Evolutionary conservation across 768 basidiomycete species (phyloP), one percentile per base, ranked within the genome.

Genomic region (Mrakia hoshinonis): DNA sequence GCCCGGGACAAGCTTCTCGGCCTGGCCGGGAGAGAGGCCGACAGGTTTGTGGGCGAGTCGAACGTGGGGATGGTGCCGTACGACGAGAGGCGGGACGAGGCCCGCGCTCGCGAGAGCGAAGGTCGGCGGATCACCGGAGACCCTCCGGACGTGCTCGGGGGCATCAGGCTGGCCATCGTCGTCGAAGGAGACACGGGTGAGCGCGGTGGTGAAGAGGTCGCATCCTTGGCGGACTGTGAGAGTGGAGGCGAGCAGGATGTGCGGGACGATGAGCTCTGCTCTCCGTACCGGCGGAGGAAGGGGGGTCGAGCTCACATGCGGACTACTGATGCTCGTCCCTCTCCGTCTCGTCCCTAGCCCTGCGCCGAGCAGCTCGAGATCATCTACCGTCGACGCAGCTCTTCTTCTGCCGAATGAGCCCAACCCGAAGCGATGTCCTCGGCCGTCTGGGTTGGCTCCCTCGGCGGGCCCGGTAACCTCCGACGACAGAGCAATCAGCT

Each of bases 281-380:
- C 34, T 34, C 34, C 38, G 26, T n/a, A 20, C n/a, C 18, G 58
- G 26, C n/a, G 24, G 46, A 48, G 2, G 18, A 51, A 2, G 29
- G 15, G 13, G 38, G 2, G 29, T 13, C 43, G 43, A 43, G 34
- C 64, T 49, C 22, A 66, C 64, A 46, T 46, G 43, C 4, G 24
- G 22, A n/a, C 66, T 54, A 11, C 49, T 34, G 29, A 34, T 67
- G 38, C 66, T 55, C 20, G 20, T 36, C 51, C 66, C 24, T 15
- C 51, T 20, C 47, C 52, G 52, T 24, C 47, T 66, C 22, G 31
- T 22, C 2, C 48, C 22, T 39, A 24, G 20, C 29, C 52, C 46
- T 36, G 51, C 12, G 0, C 31, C 61, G 38, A 69, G 29, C n/a
- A 68, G 67, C 31, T 73, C 72, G 20, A 73, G 67, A 46, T 73